These are phyloP conservation scores for Phytophthora ramorum DNA, from an alignment of 352 stramenopile species.

Conservation along the genomic window DNA sequence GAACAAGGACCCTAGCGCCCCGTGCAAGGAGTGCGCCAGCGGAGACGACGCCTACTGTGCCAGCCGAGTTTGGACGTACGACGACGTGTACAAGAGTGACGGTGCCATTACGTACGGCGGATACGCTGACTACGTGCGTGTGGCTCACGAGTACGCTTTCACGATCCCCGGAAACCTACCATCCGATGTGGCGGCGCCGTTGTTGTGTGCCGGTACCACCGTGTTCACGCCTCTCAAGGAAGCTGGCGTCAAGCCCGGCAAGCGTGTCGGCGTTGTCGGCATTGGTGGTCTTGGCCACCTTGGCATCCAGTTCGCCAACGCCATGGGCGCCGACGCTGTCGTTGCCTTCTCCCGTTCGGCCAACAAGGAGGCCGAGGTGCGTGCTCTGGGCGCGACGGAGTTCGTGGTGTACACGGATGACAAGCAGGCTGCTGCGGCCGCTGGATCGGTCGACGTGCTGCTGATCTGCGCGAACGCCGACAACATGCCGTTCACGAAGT, in stretches of 20 bases:
- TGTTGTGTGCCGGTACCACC: slow-evolving; percentile 87
- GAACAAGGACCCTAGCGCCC: slow-evolving; percentile 52
- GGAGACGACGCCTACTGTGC: slow-evolving; percentile 74
- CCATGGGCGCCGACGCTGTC: slow-evolving; percentile 59
- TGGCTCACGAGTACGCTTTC: slow-evolving; percentile 73
- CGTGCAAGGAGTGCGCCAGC: slow-evolving; percentile 67
- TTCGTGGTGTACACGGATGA: slow-evolving; percentile 64
- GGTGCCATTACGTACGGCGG: slow-evolving; percentile 55
- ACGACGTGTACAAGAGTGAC: slow-evolving; percentile 51
- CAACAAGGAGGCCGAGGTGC: slow-evolving; percentile 65
- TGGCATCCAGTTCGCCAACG: slow-evolving; percentile 80
- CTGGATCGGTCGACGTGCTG: slow-evolving; percentile 63
- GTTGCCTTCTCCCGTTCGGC: slow-evolving; percentile 71
- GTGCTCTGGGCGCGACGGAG: slow-evolving; percentile 61
- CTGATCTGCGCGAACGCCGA: slow-evolving; percentile 71
- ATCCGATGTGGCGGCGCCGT: slow-evolving; percentile 56
- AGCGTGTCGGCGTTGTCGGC: slow-evolving; percentile 75
- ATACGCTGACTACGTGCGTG: slow-evolving; percentile 76
- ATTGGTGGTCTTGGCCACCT: slow-evolving; percentile 89
- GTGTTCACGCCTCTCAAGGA: slow-evolving; percentile 77
- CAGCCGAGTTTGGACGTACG: slow-evolving; percentile 58
- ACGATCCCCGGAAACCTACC: slow-evolving; percentile 77
- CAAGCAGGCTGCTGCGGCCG: slow-evolving; percentile 37
- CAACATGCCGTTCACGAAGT: slow-evolving; percentile 55
- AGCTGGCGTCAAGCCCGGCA: slow-evolving; percentile 48